Conservation (phyloP, 1,284 basidiomycete species). For the Sporisorium graminicola region DNA sequence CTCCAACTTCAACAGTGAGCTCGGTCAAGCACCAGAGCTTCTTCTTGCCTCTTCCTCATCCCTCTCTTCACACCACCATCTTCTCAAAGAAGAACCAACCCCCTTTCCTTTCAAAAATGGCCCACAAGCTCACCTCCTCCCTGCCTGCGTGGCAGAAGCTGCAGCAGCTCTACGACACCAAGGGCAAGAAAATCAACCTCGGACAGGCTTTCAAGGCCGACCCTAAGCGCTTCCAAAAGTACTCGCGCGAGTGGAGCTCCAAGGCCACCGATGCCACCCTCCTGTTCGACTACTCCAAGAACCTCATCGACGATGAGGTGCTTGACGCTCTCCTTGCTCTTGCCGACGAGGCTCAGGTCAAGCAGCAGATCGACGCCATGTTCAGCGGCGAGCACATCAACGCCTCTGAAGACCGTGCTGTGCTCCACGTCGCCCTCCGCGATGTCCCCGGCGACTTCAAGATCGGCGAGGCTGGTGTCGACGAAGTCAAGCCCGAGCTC, state of each 20-base stretch:
- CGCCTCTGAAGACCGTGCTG: conserved; percentile 95
- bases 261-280: conserved; percentile 80
- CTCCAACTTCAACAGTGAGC: background rate
- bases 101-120: conserved; percentile 31
- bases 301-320: conserved; percentile 89
- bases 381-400: conserved; percentile 97
- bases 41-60: conserved; percentile 4
- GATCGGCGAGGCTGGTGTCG: conserved; percentile 83
- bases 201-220: conserved; percentile 92
- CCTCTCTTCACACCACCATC: conserved; percentile 13
- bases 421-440: conserved; percentile 92
- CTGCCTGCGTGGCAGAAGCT: conserved; percentile 87
- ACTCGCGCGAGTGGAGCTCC: conserved; percentile 80
- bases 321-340: conserved; percentile 79
- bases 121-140: conserved; percentile 58
- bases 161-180: conserved; percentile 82
- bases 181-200: conserved; percentile 82
- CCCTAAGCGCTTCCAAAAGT: conserved; percentile 85
- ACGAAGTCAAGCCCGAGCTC: conserved; percentile 86
- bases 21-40: background rate
- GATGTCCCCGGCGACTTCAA: conserved; percentile 78
- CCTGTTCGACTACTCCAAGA: conserved; percentile 96
- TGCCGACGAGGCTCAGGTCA: conserved; percentile 86
- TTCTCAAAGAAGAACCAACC: background rate
- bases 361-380: conserved; percentile 90